Percentiles rank a stretch among this genome's conserved stretches.
These are phyloP conservation scores for Meyerozyma sp. DNA, from an alignment of 1,139 yeast genomes.

Conservation along the genomic window DNA sequence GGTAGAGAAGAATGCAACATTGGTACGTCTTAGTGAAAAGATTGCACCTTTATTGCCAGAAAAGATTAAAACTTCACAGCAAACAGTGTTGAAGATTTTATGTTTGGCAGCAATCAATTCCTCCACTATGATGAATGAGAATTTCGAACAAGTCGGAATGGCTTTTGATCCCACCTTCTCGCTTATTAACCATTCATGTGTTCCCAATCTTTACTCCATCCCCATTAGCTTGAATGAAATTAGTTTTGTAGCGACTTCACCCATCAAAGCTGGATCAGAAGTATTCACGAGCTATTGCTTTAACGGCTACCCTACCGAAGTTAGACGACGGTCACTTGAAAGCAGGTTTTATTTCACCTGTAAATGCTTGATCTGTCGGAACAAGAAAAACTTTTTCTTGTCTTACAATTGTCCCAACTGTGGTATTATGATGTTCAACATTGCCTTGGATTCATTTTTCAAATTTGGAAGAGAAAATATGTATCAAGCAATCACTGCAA, in stretches of 20 bases:
- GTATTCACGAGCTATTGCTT: conserved; percentile 24
- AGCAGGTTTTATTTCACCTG: conserved; percentile 27
- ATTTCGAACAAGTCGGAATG: conserved; percentile 22
- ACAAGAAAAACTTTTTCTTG: conserved; percentile 15
- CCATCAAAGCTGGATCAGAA: conserved; percentile 18
- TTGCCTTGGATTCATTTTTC: conserved; percentile 1
- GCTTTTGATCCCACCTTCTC: conserved; percentile 32
- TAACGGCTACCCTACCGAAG: conserved; percentile 16
- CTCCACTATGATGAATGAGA: conserved; percentile 16
- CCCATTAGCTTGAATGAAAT: conserved; percentile 12
- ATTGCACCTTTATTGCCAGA: not conserved
- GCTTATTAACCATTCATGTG: conserved; percentile 25
- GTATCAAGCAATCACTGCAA: not conserved
- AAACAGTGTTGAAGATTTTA: not conserved
- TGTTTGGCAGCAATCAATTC: conserved; percentile 20
- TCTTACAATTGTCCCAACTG: conserved; percentile 17
- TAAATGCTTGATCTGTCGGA: conserved; percentile 22
- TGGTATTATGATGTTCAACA: conserved; percentile 5
- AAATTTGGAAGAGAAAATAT: not conserved
- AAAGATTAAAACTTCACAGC: not conserved
- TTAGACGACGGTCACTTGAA: conserved; percentile 15
- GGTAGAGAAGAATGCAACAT: not conserved
- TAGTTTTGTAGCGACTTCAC: conserved; percentile 14
- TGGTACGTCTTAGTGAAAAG: not conserved
- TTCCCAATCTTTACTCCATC: conserved; percentile 22